Base-by-base conservation (phyloP, 2,329 filamentous ascomycete species). In the Sarocladium strictum region DNA sequence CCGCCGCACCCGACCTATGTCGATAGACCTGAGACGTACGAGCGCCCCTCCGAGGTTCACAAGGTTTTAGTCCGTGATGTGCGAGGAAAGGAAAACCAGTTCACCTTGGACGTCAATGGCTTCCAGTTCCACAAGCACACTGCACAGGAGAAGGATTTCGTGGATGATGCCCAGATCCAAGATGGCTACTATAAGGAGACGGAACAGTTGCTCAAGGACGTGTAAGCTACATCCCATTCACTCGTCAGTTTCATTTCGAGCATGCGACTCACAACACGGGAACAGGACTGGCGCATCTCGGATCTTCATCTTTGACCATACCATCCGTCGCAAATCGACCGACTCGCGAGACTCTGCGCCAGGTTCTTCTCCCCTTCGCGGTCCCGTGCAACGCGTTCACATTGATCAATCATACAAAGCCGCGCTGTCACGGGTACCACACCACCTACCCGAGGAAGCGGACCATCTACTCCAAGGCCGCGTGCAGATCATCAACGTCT, bases 101-200 rank as follows among this genome's bases (percentile, higher is more conserved):
- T 64, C 56, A 67, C 64, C 0, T 67, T 74, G n/a, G 72, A 74
- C 55, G 58, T 57, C 40, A 63, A 71, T 26, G 71, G 70, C 1
- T 74, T 74, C 59, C 67, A 73, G 54, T 59, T 71, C 27, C 55
- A 65, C 32, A 58, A 51, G 1, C 64, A 69, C 32, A 49, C 57
- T 0, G 62, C 67, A 2, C 55, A 59, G 9, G 70, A 73, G 61
- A 70, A 69, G 56, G 64, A 69, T 26, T 74, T 74, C 54, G 2
- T 60, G 1, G 79, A 86, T 59, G 83, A 88, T 53, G 78, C 78
- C 1, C 74, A 76, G 29, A 85, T 92, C 67, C 78, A 83, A 64
- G 63, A 72, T 3, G 72, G 77, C 5, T 92, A 91, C 69, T 92
- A 92, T 67, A 79, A 85, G 0, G 87, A 91, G 65, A 81, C 88